Conservation (phyloP, 257 asterid genomes). For the Solanum sejunctum region DNA sequence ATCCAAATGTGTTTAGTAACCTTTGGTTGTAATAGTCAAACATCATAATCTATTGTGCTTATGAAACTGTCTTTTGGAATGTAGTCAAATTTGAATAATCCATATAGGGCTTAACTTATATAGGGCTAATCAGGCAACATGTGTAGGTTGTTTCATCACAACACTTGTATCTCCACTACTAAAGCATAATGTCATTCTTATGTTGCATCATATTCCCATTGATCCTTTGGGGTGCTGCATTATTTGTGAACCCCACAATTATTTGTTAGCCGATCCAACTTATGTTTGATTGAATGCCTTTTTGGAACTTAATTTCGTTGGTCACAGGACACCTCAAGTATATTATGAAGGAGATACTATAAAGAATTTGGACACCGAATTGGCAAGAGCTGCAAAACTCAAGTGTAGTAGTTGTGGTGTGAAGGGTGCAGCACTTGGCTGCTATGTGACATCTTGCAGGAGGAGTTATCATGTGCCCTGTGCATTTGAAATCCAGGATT, state of each 20-base stretch:
- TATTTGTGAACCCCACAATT: not conserved
- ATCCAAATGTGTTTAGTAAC: not conserved
- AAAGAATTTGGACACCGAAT: slow-evolving; percentile 66
- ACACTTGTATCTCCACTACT: not conserved
- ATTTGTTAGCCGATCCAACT: not conserved
- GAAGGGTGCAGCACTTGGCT: slow-evolving; percentile 96
- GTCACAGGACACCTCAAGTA: slow-evolving; percentile 76
- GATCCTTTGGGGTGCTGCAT: not conserved
- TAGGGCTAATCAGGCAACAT: not conserved
- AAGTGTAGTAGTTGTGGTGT: slow-evolving; percentile 79
- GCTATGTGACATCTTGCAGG: slow-evolving; percentile 71
- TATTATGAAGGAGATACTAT: slow-evolving; percentile 55
- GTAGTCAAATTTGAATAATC: not conserved
- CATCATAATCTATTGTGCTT: not conserved
- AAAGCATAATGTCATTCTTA: not conserved
- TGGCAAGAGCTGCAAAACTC: slow-evolving; percentile 85
- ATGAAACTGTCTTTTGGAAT: not conserved
- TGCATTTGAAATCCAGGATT: slow-evolving; percentile 48
- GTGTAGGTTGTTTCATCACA: not conserved
- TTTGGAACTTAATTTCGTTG: not conserved
- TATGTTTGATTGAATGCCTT: not conserved
- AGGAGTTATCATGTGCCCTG: slow-evolving; percentile 87
- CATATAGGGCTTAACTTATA: not conserved
- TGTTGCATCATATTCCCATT: not conserved
- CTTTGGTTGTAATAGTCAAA: not conserved